Evolutionary conservation across 2,329 filamentous ascomycete species (phyloP).

Genomic region (Aspergillus aculeatinus): DNA sequence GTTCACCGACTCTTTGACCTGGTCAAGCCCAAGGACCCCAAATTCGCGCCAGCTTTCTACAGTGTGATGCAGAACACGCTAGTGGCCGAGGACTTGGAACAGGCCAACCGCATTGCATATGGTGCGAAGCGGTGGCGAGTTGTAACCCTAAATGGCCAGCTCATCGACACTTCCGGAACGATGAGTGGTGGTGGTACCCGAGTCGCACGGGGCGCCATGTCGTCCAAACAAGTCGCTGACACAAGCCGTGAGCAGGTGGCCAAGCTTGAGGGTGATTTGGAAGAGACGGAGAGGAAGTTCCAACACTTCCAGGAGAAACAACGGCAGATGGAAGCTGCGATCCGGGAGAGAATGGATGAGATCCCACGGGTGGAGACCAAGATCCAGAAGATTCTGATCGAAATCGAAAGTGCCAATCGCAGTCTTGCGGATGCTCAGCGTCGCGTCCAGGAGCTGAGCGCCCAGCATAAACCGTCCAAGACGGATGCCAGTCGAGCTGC

Average conservation of each 20-base stretch:
- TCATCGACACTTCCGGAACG: conserved; percentile 97
- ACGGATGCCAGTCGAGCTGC: conserved; percentile 73
- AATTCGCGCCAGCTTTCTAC: conserved; percentile 88
- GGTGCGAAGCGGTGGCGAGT: conserved; percentile 92
- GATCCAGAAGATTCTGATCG: conserved; percentile 85
- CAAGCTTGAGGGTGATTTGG: conserved; percentile 83
- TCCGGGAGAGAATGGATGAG: conserved; percentile 71
- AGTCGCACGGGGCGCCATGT: conserved; percentile 92
- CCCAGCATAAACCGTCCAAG: conserved; percentile 77
- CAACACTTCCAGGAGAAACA: conserved; percentile 82
- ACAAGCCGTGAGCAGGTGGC: conserved; percentile 83
- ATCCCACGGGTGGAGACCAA: conserved; percentile 84
- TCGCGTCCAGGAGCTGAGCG: conserved; percentile 78
- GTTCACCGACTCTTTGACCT: conserved; percentile 92
- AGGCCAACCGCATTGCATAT: conserved; percentile 96
- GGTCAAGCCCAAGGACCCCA: conserved; percentile 82
- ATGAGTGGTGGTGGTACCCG: conserved; percentile 96
- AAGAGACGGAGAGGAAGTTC: conserved; percentile 79
- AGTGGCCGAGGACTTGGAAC: conserved; percentile 87
- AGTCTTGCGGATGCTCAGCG: conserved; percentile 83
- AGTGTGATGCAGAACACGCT: conserved; percentile 93
- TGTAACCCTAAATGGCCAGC: conserved; percentile 88
- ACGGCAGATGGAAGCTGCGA: conserved; percentile 70
- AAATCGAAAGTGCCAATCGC: conserved; percentile 80
- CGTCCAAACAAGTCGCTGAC: conserved; percentile 86